Base-by-base conservation (phyloP, 805 yeast genomes). In the Sugiyamaella floridensis region DNA sequence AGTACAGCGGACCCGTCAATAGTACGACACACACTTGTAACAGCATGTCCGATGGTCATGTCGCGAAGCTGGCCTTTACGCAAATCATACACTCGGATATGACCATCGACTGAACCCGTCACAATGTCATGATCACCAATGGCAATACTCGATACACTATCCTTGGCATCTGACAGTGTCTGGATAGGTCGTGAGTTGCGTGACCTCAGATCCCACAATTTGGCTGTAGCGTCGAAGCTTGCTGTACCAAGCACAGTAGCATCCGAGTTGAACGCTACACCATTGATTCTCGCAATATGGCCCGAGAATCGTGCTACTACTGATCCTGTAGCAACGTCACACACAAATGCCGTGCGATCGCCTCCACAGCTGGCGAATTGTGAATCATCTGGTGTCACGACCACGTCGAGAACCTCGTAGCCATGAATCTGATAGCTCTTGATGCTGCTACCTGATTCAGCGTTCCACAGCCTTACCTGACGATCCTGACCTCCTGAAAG, bases 91-190 rank as follows among this genome's bases (percentile, higher is more conserved):
- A 54, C 51, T 19, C 72, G 54, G 20, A 66, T 42, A 7, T 26
- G 34, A 4, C 72, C 71, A 45, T 68, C 72, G 4, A 63, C 63
- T 4, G 68, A 62, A 43, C 68, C 69, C 12, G 72, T 56, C 18
- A 63, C 42, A 16, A 67, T 57, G 32, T 53, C 50, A 19, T 42
- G 40, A 20, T 45, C 45, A 3, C 51, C 56, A 2, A 66, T 52
- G 9, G 40, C 53, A 8, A 68, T 62, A 9, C 55, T 45, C 9
- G 67, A 54, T 1, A 68, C 60, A n/a, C 67, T 59, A 48, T 71
- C 77, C 37, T 55, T 52, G 48, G 70, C 65, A 10, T 70, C 70
- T 1, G 54, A 51, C 18, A 70, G 65, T 14, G 59, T 53, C 56
- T 73, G 77, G 0, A 71, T 56, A 1, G 77, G 76, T 18, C 52